phyloP scores from a whole-genome alignment of 2,329 filamentous ascomycete genomes.

The Alternaria postmessia region DNA sequence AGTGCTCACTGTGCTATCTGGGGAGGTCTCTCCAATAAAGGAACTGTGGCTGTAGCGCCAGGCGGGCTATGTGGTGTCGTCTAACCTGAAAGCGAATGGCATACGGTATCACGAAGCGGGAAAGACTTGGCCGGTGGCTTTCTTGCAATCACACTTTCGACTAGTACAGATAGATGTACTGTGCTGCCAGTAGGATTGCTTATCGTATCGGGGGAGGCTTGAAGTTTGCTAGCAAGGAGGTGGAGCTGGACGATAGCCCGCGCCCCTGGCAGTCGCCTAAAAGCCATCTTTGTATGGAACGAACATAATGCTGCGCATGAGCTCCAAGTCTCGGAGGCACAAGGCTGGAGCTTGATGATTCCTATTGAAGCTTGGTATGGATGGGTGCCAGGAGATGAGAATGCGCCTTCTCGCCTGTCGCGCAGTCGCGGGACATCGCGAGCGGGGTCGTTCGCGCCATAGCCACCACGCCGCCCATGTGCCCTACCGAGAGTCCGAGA shows the following conservation, averaged over 20 bases:
- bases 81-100: constrained; percentile 16
- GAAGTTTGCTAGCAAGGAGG: not conserved
- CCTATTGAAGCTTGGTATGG: not conserved
- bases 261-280: not conserved
- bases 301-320: not conserved
- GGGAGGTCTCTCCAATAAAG: constrained; percentile 27
- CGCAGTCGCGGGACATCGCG: not conserved
- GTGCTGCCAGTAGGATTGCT: constrained; percentile 11
- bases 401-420: not conserved
- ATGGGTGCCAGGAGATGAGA: not conserved
- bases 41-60: constrained; percentile 26
- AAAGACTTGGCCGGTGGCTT: constrained; percentile 21
- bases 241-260: not conserved
- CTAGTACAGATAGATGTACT: constrained; percentile 22
- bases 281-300: not conserved
- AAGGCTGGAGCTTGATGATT: not conserved
- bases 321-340: not conserved
- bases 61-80: constrained; percentile 28
- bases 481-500: not conserved
- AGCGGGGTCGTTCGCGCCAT: constrained; percentile 2
- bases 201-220: not conserved
- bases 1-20: constrained; percentile 11
- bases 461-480: not conserved
- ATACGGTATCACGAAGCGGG: constrained; percentile 15
- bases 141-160: constrained; percentile 18